Conservation (phyloP, 2,329 filamentous ascomycete species). For the Fusarium citri region DNA sequence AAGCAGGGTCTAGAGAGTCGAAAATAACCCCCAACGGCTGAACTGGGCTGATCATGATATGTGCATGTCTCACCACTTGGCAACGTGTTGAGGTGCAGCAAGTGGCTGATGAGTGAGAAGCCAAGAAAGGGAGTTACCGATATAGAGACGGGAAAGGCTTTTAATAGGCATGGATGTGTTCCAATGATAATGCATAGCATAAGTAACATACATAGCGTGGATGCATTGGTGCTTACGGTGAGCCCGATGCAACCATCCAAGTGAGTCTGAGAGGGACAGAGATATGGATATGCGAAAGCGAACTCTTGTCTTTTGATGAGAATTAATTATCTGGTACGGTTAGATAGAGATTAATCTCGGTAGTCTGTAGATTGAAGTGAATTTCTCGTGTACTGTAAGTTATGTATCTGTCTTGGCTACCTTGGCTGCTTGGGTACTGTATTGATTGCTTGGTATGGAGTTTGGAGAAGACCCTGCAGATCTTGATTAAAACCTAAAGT, state of each 20-base stretch:
- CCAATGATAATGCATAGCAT: conserved; percentile 8
- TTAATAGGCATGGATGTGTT: conserved; percentile 3
- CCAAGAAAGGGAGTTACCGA: conserved; percentile 10
- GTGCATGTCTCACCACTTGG: conserved; percentile 24
- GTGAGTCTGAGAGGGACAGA: background rate
- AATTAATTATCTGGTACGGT: background rate
- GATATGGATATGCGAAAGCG: conserved; percentile 1
- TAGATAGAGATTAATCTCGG: background rate
- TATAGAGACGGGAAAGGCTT: conserved; percentile 21
- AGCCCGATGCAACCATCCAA: conserved; percentile 37
- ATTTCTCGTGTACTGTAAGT: background rate
- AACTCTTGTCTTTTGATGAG: background rate
- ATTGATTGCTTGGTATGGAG: background rate
- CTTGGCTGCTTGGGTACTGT: background rate
- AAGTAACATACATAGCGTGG: background rate
- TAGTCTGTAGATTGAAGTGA: background rate
- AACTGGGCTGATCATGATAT: conserved; percentile 6
- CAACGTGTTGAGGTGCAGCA: conserved; percentile 8
- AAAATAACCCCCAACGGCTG: background rate
- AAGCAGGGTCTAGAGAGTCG: conserved; percentile 12
- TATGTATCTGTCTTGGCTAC: background rate
- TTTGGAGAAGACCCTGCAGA: conserved; percentile 1
- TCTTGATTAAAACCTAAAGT: background rate
- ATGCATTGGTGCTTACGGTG: conserved; percentile 16
- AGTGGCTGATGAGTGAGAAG: conserved; percentile 12